phyloP scores from a whole-genome alignment of 306 rosid species.

The Lathyrus oleraceus region DNA sequence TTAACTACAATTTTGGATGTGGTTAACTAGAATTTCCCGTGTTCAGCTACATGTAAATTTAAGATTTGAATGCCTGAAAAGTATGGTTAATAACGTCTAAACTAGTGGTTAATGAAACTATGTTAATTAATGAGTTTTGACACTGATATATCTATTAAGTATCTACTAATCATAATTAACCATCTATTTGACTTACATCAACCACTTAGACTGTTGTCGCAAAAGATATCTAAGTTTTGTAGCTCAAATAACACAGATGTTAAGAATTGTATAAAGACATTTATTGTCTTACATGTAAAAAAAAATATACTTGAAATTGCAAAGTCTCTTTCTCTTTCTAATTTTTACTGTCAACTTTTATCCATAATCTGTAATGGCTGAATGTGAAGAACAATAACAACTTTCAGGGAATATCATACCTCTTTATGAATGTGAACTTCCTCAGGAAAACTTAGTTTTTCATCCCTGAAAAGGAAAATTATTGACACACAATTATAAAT shows the following conservation, averaged over 20 bases:
- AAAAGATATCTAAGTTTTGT: background rate
- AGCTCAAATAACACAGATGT: background rate
- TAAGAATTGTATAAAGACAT: too few species aligned
- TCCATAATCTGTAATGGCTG: constrained; percentile 6
- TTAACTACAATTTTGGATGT: background rate
- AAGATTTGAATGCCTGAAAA: background rate
- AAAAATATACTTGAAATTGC: background rate
- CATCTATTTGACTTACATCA: background rate
- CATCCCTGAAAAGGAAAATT: constrained; percentile 70
- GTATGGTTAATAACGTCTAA: background rate
- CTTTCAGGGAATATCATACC: constrained; percentile 49
- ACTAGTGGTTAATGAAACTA: background rate
- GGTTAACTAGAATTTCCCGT: background rate
- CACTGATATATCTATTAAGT: background rate
- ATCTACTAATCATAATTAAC: background rate
- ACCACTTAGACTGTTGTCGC: background rate
- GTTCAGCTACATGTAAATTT: background rate
- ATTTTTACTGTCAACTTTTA: constrained; percentile 1
- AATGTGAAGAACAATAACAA: constrained; percentile 6
- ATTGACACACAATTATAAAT: background rate
- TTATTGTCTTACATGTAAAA: too few species aligned
- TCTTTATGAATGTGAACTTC: constrained; percentile 72
- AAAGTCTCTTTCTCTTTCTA: background rate
- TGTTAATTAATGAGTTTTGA: background rate
- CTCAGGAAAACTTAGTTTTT: constrained; percentile 73